Evolutionary conservation across 2,329 filamentous ascomycete genomes (phyloP), one percentile per base, ranked within the genome.

Genomic region (Xylaria sp.): DNA sequence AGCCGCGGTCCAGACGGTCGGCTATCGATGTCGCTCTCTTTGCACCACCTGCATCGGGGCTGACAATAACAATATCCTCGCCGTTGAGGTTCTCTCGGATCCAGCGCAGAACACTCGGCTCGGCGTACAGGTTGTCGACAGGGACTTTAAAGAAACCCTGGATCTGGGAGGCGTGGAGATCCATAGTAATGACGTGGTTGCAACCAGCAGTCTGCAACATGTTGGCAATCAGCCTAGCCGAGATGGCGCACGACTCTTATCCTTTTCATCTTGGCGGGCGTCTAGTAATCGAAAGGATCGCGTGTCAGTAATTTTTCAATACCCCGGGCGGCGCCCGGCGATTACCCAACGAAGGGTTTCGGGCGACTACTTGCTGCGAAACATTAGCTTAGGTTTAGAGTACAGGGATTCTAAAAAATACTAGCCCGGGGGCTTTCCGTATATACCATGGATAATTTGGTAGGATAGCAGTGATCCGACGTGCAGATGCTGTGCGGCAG

Each of bases 381-480:
- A n/a, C n/a, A n/a, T n/a, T n/a, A n/a, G n/a, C n/a, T n/a, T n/a
- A n/a, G n/a, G n/a, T n/a, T n/a, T n/a, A n/a, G n/a, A n/a, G n/a
- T n/a, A n/a, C n/a, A n/a, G n/a, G n/a, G n/a, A n/a, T n/a, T n/a
- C n/a, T n/a, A n/a, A n/a, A n/a, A n/a, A n/a, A n/a, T n/a, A n/a
- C n/a, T n/a, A n/a, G n/a, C n/a, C n/a, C n/a, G n/a, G n/a, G n/a
- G n/a, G n/a, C n/a, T n/a, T n/a, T n/a, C n/a, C n/a, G n/a, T n/a
- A n/a, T n/a, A n/a, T n/a, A n/a, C n/a, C n/a, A 98, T 31, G 94
- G 94, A 81, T 97, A 98, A 81, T 97, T 97, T 72, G 95, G 95
- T 58, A 97, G 92, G 71, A 97, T 93, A 70, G 94, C 95, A 25
- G 95, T 97, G 81, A 98, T 97, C 71, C 95, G 92, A 71, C 94